Evolutionary conservation across 306 rosid species (phyloP), one percentile per base, ranked within the genome.

Genomic region (Aeschynomene evenia): DNA sequence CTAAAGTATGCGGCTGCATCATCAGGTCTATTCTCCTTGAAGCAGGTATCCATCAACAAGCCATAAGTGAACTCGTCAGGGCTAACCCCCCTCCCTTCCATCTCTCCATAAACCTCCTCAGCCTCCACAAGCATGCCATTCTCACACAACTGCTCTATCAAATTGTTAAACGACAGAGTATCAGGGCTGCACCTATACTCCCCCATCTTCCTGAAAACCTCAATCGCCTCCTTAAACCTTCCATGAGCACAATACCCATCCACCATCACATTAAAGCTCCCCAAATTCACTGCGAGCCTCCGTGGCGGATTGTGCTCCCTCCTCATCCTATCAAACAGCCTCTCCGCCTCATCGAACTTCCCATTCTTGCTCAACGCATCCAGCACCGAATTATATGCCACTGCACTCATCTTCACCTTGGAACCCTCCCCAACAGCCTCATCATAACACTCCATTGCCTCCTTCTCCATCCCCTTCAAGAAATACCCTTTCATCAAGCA

Each of bases 41-140:
- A 94, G 73, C 97, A 94, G 72, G 89, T 80, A 82, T 94, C 97
- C 96, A 94, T 91, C 82, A 94, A 83, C 77, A 94, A 68, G 6
- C 70, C 92, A 60, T 79, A 87, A 0, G 99, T 91, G 68, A 79
- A 87, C 82, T 94, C 99, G 71, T 91, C 99, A 0, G 99, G 95
- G 71, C 72, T 84, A 76, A 94, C 97, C 13, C 83, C 87, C 76
- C 80, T 88, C n/a, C 77, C 88, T 4, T 71, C 85, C 97, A 91
- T 94, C 53, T 86, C 96, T 33, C 89, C 86, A 58, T 80, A 89
- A 53, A 94, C 77, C 73, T 64, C 91, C 86, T 94, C 99, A 1
- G 92, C 99, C 36, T 91, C 87, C 55, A 65, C 70, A 76, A 92
- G 7, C 86, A 77, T 58, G 66, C 87, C 89, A 68, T 78, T 89